Conservation (phyloP, 306 rosid genomes). For the Quercus dentata region DNA sequence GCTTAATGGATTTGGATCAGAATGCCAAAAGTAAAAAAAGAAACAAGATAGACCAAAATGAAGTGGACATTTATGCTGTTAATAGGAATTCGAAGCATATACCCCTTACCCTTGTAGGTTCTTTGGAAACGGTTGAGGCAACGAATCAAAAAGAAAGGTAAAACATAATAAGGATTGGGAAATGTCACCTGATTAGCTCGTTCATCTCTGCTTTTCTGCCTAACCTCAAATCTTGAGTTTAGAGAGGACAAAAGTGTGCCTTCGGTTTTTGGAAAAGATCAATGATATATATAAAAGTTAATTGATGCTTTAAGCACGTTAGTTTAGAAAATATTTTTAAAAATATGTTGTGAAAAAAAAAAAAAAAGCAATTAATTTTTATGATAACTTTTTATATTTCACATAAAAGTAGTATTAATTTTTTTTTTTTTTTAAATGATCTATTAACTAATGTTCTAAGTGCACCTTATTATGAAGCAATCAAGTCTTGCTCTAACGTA, state of each 20-base stretch:
- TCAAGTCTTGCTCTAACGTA: too few species aligned
- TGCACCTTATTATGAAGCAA: too few species aligned
- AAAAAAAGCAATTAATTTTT: too few species aligned
- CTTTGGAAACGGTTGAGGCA: constrained; percentile 40
- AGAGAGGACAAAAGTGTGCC: too few species aligned
- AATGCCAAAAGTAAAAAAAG: constrained; percentile 30
- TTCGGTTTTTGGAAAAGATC: too few species aligned
- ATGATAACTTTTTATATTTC: too few species aligned
- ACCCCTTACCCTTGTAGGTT: constrained; percentile 39
- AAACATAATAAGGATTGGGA: constrained; percentile 23
- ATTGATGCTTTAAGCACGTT: too few species aligned
- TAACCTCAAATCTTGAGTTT: neutral
- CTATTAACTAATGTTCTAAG: too few species aligned
- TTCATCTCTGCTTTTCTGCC: constrained; percentile 29
- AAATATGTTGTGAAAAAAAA: too few species aligned
- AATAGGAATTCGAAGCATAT: constrained; percentile 38
- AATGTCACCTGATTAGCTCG: constrained; percentile 33
- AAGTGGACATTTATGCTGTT: constrained; percentile 22
- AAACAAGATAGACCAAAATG: constrained; percentile 24
- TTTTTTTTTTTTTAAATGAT: too few species aligned
- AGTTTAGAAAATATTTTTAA: too few species aligned
- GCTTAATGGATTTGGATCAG: constrained; percentile 19
- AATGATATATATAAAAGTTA: neutral
- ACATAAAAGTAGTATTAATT: too few species aligned
- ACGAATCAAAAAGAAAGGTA: constrained; percentile 27